Base-by-base conservation (phyloP, 345 rosid genomes). In the Eutrema heterophyllum region DNA sequence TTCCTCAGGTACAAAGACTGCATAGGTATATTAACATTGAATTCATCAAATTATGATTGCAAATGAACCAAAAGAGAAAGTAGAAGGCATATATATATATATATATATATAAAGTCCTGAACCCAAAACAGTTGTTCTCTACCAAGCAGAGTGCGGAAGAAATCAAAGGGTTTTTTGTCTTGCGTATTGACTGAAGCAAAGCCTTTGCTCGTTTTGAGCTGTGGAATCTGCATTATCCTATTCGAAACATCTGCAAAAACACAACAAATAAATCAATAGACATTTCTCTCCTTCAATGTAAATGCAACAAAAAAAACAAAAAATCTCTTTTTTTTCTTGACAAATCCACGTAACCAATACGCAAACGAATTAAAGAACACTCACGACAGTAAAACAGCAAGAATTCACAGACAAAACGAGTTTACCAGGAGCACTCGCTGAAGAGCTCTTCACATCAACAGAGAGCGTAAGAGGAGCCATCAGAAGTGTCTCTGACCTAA, bases 121-220 rank as follows among this genome's bases (percentile, higher is more conserved):
- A 51, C n/a, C n/a, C 30, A 33, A 51, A 51, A 51, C n/a, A 50
- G 55, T 50, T 24, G 32, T 24, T 9, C 15, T 74, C 30, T 81
- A 89, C 96, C 97, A 29, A 86, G 82, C 65, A 92, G 45, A 78
- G 75, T 68, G 40, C 89, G 97, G 45, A 88, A 74, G 76, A 92
- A 92, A 82, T 87, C 88, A 14, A 92, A 85, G 5, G 93, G 96
- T 9, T 82, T 86, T 12, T 86, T 87, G 49, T 88, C 86, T 78
- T 72, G 77, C 44, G 63, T 56, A 74, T 64, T 81, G 58, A 86
- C 77, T 30, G 93, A 89, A 18, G 92, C 94, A 77, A 92, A 88
- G 51, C 83, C 78, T 74, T 83, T 86, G 52, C 67, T 81, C 35
- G 59, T 63, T 67, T 76, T 73, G 68, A 84, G 75, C 79, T 79